Conservation (phyloP, 768 basidiomycete species). For the Naganishia friedmannii region DNA sequence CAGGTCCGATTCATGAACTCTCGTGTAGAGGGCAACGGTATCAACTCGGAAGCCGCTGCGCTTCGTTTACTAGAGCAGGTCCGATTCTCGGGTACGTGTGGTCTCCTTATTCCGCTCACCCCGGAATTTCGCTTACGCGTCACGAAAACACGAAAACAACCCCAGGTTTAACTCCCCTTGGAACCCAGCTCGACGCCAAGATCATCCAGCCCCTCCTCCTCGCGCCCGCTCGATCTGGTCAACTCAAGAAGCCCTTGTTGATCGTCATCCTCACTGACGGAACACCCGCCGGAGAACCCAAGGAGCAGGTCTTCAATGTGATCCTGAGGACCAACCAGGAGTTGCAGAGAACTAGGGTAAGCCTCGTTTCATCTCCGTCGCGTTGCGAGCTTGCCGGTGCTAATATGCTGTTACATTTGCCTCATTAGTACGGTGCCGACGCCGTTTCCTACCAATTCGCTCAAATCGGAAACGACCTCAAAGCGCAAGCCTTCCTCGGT, state of each 20-base stretch:
- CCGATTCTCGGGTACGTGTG: conserved; percentile 48
- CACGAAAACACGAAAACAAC: too few species aligned
- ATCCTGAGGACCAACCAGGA: conserved; percentile 47
- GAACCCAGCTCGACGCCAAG: conserved; percentile 52
- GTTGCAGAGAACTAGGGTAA: conserved; percentile 40
- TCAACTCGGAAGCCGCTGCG: conserved; percentile 48
- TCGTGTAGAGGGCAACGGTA: conserved; percentile 52
- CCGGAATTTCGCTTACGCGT: not conserved
- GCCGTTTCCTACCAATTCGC: conserved; percentile 51
- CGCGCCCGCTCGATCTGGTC: conserved; percentile 48
- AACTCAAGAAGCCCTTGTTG: conserved; percentile 53
- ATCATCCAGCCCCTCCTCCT: conserved; percentile 54
- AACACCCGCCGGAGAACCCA: conserved; percentile 27
- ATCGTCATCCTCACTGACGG: conserved; percentile 51
- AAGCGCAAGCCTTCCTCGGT: conserved; percentile 51
- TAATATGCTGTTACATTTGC: not conserved
- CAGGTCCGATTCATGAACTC: conserved; percentile 54
- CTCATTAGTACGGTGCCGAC: conserved; percentile 44
- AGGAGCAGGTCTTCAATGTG: conserved; percentile 41
- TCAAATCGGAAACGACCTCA: conserved; percentile 52
- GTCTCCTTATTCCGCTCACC: too few species aligned
- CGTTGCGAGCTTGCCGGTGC: not conserved
- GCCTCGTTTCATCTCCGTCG: conserved; percentile 5
- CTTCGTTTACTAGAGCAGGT: conserved; percentile 50
- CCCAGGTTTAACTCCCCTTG: conserved; percentile 51